Percentiles rank a stretch among this genome's conserved stretches.
Conservation (phyloP, 2,329 filamentous ascomycete species). For the Dactylellina cionopaga region DNA sequence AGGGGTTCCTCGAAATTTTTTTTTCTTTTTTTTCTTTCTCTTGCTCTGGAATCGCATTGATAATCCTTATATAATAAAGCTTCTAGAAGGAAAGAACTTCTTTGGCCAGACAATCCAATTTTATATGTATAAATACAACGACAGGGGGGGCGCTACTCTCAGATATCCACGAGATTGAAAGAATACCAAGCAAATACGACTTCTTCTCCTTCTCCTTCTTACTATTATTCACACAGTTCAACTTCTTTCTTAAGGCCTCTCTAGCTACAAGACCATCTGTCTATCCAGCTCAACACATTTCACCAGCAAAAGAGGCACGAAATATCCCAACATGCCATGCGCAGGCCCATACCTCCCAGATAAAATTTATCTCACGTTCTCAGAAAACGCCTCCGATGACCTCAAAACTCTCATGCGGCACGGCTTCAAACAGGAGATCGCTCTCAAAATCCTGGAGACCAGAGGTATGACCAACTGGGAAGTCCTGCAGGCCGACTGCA, state of each 20-base stretch:
- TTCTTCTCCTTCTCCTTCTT: no score
- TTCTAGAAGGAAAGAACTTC: conserved; percentile 17
- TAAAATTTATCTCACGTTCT: conserved; percentile 36
- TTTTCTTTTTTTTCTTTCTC: not conserved
- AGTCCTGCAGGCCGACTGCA: conserved; percentile 40
- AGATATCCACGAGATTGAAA: no score
- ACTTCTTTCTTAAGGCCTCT: not conserved
- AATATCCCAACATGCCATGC: conserved; percentile 22
- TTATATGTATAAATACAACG: no score
- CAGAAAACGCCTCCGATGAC: conserved; percentile 16
- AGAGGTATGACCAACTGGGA: conserved; percentile 49
- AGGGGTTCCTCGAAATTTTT: conserved; percentile 9
- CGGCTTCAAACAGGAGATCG: conserved; percentile 30
- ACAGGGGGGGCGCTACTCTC: no score
- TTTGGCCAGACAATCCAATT: not conserved
- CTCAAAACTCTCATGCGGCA: conserved; percentile 42
- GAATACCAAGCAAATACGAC: no score
- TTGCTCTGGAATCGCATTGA: conserved; percentile 14
- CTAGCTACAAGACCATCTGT: no score
- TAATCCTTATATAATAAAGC: conserved; percentile 36
- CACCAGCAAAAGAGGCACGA: no score
- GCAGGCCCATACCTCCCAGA: conserved; percentile 23
- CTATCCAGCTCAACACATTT: not conserved
- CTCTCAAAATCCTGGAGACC: conserved; percentile 21
- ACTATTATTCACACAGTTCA: not conserved